Evolutionary conservation across 2,329 filamentous ascomycete genomes (phyloP).

Genomic region (Fusarium anthophilum): DNA sequence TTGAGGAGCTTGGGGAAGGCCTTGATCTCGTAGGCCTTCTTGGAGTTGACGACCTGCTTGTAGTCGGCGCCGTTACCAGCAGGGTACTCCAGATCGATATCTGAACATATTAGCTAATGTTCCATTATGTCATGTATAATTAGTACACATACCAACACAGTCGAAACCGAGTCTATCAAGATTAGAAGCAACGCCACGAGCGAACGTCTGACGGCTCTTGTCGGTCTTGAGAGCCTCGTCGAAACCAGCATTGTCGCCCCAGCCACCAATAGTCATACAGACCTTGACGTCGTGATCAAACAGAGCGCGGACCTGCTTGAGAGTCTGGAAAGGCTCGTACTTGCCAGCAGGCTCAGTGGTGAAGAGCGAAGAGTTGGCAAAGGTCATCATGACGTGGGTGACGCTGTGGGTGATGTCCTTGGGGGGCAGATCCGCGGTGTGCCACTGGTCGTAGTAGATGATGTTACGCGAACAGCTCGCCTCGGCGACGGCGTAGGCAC

Average conservation of each 20-base stretch:
- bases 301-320: conserved; percentile 60
- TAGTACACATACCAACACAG: conserved; percentile 65
- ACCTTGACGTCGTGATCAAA: conserved; percentile 65
- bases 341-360: conserved; percentile 49
- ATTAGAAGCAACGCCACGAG: conserved; percentile 65
- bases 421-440: conserved; percentile 49
- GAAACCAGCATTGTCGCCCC: conserved; percentile 70
- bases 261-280: conserved; percentile 72
- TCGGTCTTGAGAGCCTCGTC: conserved; percentile 58
- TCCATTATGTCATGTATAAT: no score
- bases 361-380: conserved; percentile 62
- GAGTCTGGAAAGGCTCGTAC: conserved; percentile 63
- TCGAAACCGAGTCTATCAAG: conserved; percentile 66
- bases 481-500: background rate
- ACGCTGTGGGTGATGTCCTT: conserved; percentile 54
- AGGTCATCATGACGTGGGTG: conserved; percentile 65
- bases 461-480: conserved; percentile 42
- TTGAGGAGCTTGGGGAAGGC: conserved; percentile 69
- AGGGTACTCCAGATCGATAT: conserved; percentile 74
- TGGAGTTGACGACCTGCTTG: conserved; percentile 66
- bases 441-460: conserved; percentile 61
- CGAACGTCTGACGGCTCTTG: conserved; percentile 60
- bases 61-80: conserved; percentile 76
- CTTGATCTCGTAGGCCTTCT: conserved; percentile 67
- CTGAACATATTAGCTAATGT: conserved; percentile 39